Evolutionary conservation across 2,329 filamentous ascomycete species (phyloP).

Genomic region (Paracorniculantispora psalliotae): DNA sequence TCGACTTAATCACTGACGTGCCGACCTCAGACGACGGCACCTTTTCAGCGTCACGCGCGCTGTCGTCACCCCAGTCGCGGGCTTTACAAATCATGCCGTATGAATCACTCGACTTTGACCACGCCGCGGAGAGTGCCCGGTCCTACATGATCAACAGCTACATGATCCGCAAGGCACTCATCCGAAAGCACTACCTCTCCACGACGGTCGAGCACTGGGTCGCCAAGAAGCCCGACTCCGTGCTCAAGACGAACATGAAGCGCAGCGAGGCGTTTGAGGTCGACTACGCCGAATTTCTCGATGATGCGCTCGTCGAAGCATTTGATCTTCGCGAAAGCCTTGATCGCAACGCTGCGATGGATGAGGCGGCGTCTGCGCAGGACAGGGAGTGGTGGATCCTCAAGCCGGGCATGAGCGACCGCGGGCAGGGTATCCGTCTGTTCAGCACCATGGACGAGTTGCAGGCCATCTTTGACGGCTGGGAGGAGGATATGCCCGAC

Average conservation of each 20-base stretch:
- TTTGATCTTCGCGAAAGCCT: constrained; percentile 82
- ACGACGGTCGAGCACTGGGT: constrained; percentile 81
- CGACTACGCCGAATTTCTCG: constrained; percentile 94
- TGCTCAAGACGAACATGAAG: constrained; percentile 67
- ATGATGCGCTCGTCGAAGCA: constrained; percentile 85
- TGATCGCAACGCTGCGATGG: constrained; percentile 49
- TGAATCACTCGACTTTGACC: constrained; percentile 80
- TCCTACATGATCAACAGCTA: constrained; percentile 79
- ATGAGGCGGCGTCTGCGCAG: constrained; percentile 17
- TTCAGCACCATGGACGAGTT: constrained; percentile 83
- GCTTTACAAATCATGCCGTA: constrained; percentile 81
- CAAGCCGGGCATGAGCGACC: constrained; percentile 96
- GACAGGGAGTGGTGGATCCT: constrained; percentile 89
- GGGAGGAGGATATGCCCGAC: constrained; percentile 68
- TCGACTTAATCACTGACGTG: constrained; percentile 50
- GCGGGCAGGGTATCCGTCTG: constrained; percentile 85
- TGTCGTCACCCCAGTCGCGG: constrained; percentile 23
- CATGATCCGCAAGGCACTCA: constrained; percentile 91
- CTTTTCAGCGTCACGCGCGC: constrained; percentile 30
- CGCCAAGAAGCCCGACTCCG: constrained; percentile 70
- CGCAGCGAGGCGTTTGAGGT: constrained; percentile 83
- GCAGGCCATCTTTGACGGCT: constrained; percentile 83
- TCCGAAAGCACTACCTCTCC: constrained; percentile 90
- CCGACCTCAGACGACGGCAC: constrained; percentile 24
- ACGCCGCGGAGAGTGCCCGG: constrained; percentile 52